Percentiles rank a stretch among this genome's conserved stretches.
Conservation (phyloP, 768 basidiomycete genomes). For the Kwoniella dendrophila region DNA sequence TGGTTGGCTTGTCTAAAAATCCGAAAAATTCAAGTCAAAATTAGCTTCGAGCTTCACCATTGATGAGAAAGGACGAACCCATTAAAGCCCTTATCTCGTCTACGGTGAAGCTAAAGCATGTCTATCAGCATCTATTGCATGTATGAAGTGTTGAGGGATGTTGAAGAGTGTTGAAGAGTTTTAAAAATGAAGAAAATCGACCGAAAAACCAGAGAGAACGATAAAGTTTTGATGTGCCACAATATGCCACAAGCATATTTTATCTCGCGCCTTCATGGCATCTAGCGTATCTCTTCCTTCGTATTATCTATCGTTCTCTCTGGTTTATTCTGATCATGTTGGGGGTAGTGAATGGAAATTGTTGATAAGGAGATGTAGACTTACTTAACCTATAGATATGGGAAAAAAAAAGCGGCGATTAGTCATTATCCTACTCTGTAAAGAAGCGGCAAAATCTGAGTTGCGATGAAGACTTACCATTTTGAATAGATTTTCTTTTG, state of each 20-base stretch:
- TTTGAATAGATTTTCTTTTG: constrained; percentile 35
- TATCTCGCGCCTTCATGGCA: not conserved
- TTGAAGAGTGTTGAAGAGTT: not conserved
- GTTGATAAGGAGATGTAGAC: constrained; percentile 7
- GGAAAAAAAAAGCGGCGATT: constrained; percentile 11
- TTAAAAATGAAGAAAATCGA: not conserved
- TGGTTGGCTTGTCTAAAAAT: constrained; percentile 48
- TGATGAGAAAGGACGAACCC: not conserved
- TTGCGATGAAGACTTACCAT: constrained; percentile 37
- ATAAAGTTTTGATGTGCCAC: not conserved
- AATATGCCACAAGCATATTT: too few species aligned
- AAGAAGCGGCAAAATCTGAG: not conserved
- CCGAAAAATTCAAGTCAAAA: not conserved
- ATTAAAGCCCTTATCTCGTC: constrained; percentile 56
- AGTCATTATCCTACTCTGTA: constrained; percentile 28
- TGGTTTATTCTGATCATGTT: not conserved
- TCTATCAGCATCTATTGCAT: constrained; percentile 8
- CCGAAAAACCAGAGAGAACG: constrained; percentile 8
- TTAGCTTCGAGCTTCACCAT: not conserved
- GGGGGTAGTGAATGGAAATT: not conserved
- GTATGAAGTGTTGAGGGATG: not conserved
- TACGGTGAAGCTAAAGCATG: constrained; percentile 51
- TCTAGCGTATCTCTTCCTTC: not conserved
- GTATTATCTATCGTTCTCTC: not conserved
- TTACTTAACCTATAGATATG: constrained; percentile 43